A percentile compares a stretch with the other conserved stretches of the same genome.
These are phyloP conservation scores for Mikania micrantha DNA, from an alignment of 129 eudicot species.

Conservation along the genomic window DNA sequence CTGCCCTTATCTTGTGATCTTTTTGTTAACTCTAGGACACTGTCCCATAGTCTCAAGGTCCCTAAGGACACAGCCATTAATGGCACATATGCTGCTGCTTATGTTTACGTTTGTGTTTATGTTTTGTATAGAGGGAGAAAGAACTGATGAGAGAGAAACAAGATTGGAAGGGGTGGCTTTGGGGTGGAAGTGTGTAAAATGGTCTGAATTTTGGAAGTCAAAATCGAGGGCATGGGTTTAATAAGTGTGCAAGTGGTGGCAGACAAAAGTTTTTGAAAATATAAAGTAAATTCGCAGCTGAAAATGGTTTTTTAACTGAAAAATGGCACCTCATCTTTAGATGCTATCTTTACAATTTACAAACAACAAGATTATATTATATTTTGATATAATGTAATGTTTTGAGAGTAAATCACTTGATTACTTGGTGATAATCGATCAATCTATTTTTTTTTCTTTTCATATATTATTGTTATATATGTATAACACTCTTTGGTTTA, in stretches of 20 bases:
- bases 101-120: not conserved
- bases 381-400: too few relatives aligned
- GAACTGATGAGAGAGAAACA: not conserved
- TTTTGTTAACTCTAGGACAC: slow-evolving; percentile 56
- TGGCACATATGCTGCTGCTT: slow-evolving; percentile 4
- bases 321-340: slow-evolving; percentile 14
- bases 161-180: not conserved
- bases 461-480: too few relatives aligned
- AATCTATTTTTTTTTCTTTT: too few relatives aligned
- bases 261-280: slow-evolving; percentile 28
- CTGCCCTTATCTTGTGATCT: slow-evolving; percentile 57
- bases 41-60: slow-evolving; percentile 53
- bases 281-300: slow-evolving; percentile 6
- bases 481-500: too few relatives aligned
- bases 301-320: slow-evolving; percentile 28
- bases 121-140: not conserved
- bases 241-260: slow-evolving; percentile 23
- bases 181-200: slow-evolving; percentile 20
- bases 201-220: slow-evolving; percentile 29
- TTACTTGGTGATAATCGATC: too few relatives aligned
- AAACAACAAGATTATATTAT: too few relatives aligned
- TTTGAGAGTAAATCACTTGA: too few relatives aligned
- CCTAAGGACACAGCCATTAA: slow-evolving; percentile 52
- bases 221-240: slow-evolving; percentile 10
- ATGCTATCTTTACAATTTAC: not conserved